Evolutionary conservation across 371 early-diverging fungal genomes (phyloP), one percentile per base, ranked within the genome.

Genomic region (Mucor circinelloides): DNA sequence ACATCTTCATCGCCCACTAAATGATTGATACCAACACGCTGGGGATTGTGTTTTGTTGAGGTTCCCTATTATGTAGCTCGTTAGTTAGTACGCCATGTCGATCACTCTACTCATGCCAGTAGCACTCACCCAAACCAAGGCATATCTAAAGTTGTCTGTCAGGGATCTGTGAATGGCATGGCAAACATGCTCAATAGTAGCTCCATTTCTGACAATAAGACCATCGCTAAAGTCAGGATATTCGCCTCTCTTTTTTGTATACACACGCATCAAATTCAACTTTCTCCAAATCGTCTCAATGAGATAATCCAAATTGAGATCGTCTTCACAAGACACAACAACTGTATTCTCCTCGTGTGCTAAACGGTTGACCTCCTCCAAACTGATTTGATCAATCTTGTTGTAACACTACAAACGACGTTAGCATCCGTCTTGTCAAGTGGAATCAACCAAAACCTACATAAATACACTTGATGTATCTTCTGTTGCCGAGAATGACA

Each of bases 201-300:
- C 91, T 21, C 93, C 95, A 32, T 85, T 77, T 65, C 91, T 89
- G 69, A 99, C 84, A 75, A 99, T 95, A 54, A 99, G 82, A 13
- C 99, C 97, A 61, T 94, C 97, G 19, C 91, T 92, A 71, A 99
- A 98, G 76, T 99, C 99, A 1, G 99, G 98, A 64, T 85, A 90
- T 77, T 94, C 95, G 55, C 99, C 99, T 72, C 95, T 89, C 67
- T 93, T 94, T 85, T 99, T 99, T 58, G 99, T 97, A 83, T 99
- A 99, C 5, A 99, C 93, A 44, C 97, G 89, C 66, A 97, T 84
- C 71, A 99, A 74, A 67, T 87, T 88, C 63, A 99, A 79, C 61
- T 95, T 82, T 78, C 91, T 86, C 98, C 98, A 98, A 66, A 97
- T 89, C 30, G 85, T 85, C 61, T 97, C 95, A 31, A 99, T 84